Conservation (phyloP, 805 yeast species). For the Saccharomycopsis synnaedendra region DNA sequence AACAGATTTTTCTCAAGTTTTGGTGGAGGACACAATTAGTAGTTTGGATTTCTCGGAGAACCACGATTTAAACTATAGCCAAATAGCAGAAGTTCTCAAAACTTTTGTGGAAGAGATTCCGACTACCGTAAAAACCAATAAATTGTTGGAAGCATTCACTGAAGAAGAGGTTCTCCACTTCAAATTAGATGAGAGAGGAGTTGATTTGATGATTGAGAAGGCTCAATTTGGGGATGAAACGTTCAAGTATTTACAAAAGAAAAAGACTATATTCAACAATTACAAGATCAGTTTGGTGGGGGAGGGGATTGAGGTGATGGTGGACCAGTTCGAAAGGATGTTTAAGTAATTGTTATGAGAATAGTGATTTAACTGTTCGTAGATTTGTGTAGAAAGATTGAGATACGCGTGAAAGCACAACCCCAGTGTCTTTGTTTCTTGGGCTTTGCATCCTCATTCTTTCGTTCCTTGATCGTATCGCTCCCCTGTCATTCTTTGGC, state of each 20-base stretch:
- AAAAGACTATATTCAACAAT: conserved; percentile 8
- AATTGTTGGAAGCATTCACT: not conserved
- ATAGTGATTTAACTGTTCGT: too few species aligned
- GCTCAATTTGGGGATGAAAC: conserved; percentile 6
- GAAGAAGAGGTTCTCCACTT: not conserved
- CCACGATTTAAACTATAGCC: conserved; percentile 9
- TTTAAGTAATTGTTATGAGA: conserved; percentile 2
- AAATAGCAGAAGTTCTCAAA: conserved; percentile 5
- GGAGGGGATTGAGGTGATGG: conserved; percentile 8
- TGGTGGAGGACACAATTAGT: not conserved
- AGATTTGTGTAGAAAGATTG: too few species aligned
- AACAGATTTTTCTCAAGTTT: not conserved
- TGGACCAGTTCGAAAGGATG: conserved; percentile 13
- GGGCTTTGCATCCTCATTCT: too few species aligned
- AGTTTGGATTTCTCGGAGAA: not conserved
- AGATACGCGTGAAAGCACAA: too few species aligned
- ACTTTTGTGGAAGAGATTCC: conserved; percentile 10
- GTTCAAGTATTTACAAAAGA: conserved; percentile 10
- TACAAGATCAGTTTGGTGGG: conserved; percentile 12
- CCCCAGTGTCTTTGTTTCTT: too few species aligned
- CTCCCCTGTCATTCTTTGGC: too few species aligned
- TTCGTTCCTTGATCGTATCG: too few species aligned
- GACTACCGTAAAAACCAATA: conserved; percentile 3
- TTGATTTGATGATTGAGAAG: not conserved
- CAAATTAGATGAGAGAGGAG: not conserved